Evolutionary conservation across 176 grass and related monocot genomes (phyloP), one percentile per base, ranked within the genome.

Genomic region (Rhynchospora tenuis): DNA sequence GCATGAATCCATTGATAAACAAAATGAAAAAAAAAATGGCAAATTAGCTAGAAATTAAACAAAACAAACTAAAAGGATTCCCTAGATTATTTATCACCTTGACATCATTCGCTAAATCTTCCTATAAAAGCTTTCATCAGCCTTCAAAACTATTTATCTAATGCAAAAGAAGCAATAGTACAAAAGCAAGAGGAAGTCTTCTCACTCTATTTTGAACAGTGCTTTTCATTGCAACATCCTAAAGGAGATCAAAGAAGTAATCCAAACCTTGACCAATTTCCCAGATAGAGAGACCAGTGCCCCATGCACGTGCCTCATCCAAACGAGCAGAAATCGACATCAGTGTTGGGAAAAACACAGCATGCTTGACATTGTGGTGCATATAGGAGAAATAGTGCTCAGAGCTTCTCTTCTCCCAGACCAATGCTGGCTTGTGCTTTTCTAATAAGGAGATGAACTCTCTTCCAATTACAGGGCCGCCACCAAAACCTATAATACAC

Each of bases 241-340:
- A 98, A n/a, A 95, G 83, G 86, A 93, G 59, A 84, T 98, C 84
- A 69, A 98, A 91, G 87, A 98, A 91, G 80, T 95, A 98, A 84
- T 93, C 91, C 79, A 98, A 87, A 88, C 92, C 92, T 90, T 95
- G 95, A 38, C 93, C 92, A 44, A 95, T 91, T 85, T 98, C 92
- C 92, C 92, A 98, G 83, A 95, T 93, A 15, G 95, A 98, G 58
- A 98, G 81, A 20, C 92, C 74, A 71, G 88, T 68, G 80, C 86
- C 92, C 89, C 92, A 98, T 72, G 73, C 88, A 55, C 31, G 88
- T 0, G 95, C 92, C 87, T 91, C 87, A 60, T 93, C 83, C 88
- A 98, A 85, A 46, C 90, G 89, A 73, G 86, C 48, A 31, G 92
- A 95, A 87, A 98, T 85, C 29, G 91, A 93, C 82, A 90, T 87